Evolutionary conservation across 2,329 filamentous ascomycete genomes (phyloP), one percentile per base, ranked within the genome.

Genomic region (Fusarium algeriense): DNA sequence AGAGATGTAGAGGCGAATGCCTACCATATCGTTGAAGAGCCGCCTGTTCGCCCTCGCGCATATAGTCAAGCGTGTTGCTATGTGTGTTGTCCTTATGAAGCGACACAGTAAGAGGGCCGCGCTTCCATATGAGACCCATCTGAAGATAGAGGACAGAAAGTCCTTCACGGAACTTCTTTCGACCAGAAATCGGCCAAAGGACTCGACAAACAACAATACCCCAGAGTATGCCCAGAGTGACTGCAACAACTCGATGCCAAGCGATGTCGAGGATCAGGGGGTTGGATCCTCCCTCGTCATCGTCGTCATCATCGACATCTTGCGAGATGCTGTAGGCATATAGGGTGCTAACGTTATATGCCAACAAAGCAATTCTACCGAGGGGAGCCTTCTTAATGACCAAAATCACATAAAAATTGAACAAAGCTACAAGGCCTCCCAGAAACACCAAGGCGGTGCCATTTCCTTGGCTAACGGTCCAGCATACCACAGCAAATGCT

Each of bases 101-200:
- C 60, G 97, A 86, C 10, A 91, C 89, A 7, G 92, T 91, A 28
- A 99, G 84, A 1, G 96, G 96, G 12, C 97, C 95, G 46, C 95
- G 90, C 82, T 95, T 97, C 96, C 96, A 99, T 71, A 98, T 95
- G 37, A 99, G 87, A 19, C 94, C 93, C 90, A 99, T 95, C 64
- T 97, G 93, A 10, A 99, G 86, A 88, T 96, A 98, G 15, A 99
- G 85, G n/a, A 97, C 86, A 32, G 93, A 93, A 14, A 98, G 86
- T 3, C 95, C 95, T 76, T 97, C 92, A 77, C 96, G 94, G 75
- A 98, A 91, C 81, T 97, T 97, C 69, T 88, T 87, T 45, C 96
- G 89, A 3, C 94, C 96, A 35, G 94, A 96, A 69, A 98, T 97
- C 12, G 96, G 96, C 93, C 95, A 98, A 70, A 99, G 91, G 53